Base-by-base conservation (phyloP, 1,284 basidiomycete genomes). In the Hortiboletus rubellus region DNA sequence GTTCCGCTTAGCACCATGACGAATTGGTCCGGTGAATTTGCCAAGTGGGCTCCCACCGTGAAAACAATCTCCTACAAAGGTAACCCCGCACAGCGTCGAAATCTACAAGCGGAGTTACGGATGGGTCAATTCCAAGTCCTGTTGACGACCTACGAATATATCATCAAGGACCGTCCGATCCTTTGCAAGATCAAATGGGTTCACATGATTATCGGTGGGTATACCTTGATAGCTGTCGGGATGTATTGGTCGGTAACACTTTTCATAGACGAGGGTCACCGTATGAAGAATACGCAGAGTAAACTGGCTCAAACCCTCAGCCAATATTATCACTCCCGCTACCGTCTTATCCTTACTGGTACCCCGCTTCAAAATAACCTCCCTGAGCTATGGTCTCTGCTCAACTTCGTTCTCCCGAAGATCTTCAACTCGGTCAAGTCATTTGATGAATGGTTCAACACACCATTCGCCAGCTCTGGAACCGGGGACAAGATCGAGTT, bases 391-490 rank as follows among this genome's bases (percentile, higher is more conserved):
- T 99, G 97, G 97, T 87, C 97, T 2, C 81, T 99, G 56, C 91
- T 99, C 72, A 99, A 99, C 76, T 99, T 99, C 72, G 96, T 96
- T 47, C 80, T 99, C 18, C 97, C 97, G 24, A 98, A 95, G 77
- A 90, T 99, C 70, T 99, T 99, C 84, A 99, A 99, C 79, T 99
- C 96, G 5, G 96, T 98, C 66, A 98, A 98, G 75, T 97, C 95
- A 46, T 99, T 99, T 72, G 97, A 99, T 71, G 97, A 99, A 72
- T 99, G 97, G 97, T 99, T 99, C 83, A 99, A 99, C 77, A 98
- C 96, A 3, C 97, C 97, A 0, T 99, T 99, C 66, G 96, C 97
- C 61, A 98, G 96, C 76, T 95, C 96, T 17, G 96, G 97, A 37
- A 89, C 91, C 0, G 89, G 90, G 22, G 96, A 99, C 76, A 97